Percentiles rank a stretch among this genome's conserved stretches.
These are phyloP conservation scores for Gigaspora rosea DNA, from an alignment of 192 early-diverging fungal species.

Conservation along the genomic window DNA sequence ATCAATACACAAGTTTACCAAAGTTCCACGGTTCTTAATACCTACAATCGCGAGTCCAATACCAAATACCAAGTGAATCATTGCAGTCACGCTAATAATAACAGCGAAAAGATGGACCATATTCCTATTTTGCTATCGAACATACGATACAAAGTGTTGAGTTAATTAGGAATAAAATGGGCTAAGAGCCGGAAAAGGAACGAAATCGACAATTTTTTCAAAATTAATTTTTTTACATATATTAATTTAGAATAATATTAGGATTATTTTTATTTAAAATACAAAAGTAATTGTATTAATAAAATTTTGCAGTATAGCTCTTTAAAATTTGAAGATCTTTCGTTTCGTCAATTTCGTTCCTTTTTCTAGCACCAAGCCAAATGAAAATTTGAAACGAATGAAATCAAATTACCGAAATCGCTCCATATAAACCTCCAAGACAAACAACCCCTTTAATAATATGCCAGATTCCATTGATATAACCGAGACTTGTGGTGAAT, in stretches of 20 bases:
- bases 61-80: slow-evolving; percentile 7
- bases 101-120: background rate
- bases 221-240: too few species aligned
- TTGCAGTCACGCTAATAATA: background rate
- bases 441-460: background rate
- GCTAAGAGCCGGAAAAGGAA: too few species aligned
- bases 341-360: background rate
- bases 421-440: slow-evolving; percentile 1
- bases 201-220: too few species aligned
- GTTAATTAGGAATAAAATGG: background rate
- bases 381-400: too few species aligned
- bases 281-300: too few species aligned
- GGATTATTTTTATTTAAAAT: too few species aligned
- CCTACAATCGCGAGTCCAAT: background rate
- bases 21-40: background rate
- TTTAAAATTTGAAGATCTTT: too few species aligned
- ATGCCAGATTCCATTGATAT: slow-evolving; percentile 9
- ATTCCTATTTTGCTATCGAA: background rate
- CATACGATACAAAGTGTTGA: background rate
- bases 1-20: background rate
- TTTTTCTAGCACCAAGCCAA: background rate
- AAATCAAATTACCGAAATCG: background rate
- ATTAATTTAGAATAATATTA: too few species aligned
- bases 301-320: too few species aligned
- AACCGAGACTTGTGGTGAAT: background rate